phyloP scores from a whole-genome alignment of 257 asterid genomes.

The Solanum sitiens region DNA sequence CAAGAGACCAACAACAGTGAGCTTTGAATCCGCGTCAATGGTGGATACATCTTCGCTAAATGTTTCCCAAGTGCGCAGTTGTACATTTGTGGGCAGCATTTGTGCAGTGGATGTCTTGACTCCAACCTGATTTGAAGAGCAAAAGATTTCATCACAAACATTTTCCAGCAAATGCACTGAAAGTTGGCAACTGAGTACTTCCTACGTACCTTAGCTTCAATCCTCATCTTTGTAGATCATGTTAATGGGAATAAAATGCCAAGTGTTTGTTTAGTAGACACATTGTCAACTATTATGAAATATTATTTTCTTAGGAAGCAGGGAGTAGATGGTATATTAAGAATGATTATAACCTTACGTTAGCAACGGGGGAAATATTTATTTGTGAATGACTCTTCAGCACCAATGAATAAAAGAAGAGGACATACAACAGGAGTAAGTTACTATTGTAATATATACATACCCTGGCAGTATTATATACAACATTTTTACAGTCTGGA shows the following conservation, averaged over 20 bases:
- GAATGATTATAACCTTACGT: background rate
- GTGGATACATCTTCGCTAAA: conserved; percentile 59
- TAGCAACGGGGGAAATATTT: background rate
- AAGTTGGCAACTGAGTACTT: background rate
- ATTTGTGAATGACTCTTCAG: background rate
- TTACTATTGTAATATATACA: conserved; percentile 1
- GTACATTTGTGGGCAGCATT: conserved; percentile 45
- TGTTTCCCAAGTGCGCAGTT: conserved; percentile 56
- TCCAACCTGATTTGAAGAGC: conserved; percentile 34
- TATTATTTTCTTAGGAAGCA: background rate
- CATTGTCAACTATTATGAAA: background rate
- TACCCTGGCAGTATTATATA: conserved; percentile 77
- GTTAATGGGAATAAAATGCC: background rate
- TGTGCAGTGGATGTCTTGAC: conserved; percentile 34
- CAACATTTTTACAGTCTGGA: conserved; percentile 67
- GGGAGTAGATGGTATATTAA: background rate
- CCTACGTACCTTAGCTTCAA: background rate
- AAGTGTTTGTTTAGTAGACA: background rate
- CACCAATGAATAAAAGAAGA: background rate
- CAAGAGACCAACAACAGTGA: conserved; percentile 56
- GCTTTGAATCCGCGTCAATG: conserved; percentile 39
- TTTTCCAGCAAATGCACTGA: background rate
- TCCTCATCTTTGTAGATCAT: background rate
- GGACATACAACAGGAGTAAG: background rate
- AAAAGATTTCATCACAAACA: background rate